Evolutionary conservation across 2,329 filamentous ascomycete species (phyloP).

Genomic region (Macrophomina tecta): DNA sequence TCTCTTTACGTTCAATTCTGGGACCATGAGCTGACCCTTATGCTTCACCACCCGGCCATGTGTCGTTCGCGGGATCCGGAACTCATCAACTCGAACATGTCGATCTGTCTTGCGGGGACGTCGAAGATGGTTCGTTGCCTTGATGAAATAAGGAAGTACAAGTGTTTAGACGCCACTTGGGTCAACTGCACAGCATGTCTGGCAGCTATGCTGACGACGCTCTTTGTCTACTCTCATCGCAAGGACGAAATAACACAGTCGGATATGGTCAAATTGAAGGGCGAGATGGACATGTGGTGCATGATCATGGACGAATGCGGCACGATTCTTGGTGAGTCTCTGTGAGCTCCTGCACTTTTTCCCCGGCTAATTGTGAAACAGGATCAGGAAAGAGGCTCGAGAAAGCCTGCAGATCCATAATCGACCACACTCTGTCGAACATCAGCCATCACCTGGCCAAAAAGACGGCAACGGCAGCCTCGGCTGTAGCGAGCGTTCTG

Average conservation of each 20-base stretch:
- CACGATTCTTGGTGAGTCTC: constrained; percentile 66
- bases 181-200: constrained; percentile 75
- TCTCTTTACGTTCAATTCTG: constrained; percentile 57
- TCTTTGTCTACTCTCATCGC: constrained; percentile 73
- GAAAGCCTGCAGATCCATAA: constrained; percentile 56
- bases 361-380: constrained; percentile 33
- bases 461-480: constrained; percentile 52
- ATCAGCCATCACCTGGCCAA: constrained; percentile 54
- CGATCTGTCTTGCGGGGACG: constrained; percentile 69
- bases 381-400: constrained; percentile 56
- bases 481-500: constrained; percentile 39
- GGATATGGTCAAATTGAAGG: constrained; percentile 65
- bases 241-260: constrained; percentile 63
- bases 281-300: constrained; percentile 74
- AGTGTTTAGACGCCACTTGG: constrained; percentile 79
- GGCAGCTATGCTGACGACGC: constrained; percentile 73
- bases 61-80: constrained; percentile 61
- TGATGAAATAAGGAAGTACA: constrained; percentile 65
- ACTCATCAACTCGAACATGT: constrained; percentile 61
- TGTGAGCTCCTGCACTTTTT: not conserved
- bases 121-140: constrained; percentile 68
- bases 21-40: constrained; percentile 56
- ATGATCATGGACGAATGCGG: constrained; percentile 71
- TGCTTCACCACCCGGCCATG: constrained; percentile 60
- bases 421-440: constrained; percentile 55